A percentile compares a stretch with the other conserved stretches of the same genome.
These are phyloP conservation scores for Nephelium lappaceum DNA, from an alignment of 345 rosid species.

Conservation along the genomic window DNA sequence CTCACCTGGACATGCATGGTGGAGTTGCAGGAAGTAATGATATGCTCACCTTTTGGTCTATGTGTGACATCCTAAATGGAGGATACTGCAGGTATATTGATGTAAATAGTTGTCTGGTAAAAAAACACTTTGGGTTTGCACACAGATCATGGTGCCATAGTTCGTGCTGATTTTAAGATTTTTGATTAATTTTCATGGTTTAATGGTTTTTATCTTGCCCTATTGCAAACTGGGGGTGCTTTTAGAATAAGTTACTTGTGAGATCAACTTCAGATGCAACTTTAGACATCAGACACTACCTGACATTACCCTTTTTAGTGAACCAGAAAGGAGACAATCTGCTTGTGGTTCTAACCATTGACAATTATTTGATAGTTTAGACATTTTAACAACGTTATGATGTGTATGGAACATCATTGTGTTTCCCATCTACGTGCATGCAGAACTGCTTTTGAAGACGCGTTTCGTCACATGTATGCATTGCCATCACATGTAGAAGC, in stretches of 20 bases:
- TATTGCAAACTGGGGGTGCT: background rate
- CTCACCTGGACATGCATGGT: constrained; percentile 54
- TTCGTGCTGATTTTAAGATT: background rate
- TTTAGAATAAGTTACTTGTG: background rate
- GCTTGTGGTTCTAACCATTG: background rate
- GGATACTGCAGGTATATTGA: constrained; percentile 68
- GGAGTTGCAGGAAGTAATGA: constrained; percentile 42
- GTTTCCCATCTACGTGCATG: constrained; percentile 25
- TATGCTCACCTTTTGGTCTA: constrained; percentile 69
- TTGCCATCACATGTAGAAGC: constrained; percentile 70
- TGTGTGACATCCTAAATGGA: constrained; percentile 72
- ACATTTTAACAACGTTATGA: background rate
- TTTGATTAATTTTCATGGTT: background rate
- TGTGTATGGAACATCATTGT: background rate
- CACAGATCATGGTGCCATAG: constrained; percentile 13
- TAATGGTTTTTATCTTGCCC: background rate
- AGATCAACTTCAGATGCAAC: background rate
- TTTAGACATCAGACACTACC: background rate
- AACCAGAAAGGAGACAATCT: background rate
- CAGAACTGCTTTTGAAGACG: constrained; percentile 75
- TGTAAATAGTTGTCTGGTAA: constrained; percentile 4
- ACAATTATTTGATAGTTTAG: background rate
- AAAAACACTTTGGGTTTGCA: constrained; percentile 8
- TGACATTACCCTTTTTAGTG: background rate
- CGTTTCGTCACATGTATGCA: constrained; percentile 79